A percentile compares a stretch with the other conserved stretches of the same genome.
Conservation (phyloP, 169 alveolate genomes). For the Plasmodium inui region DNA sequence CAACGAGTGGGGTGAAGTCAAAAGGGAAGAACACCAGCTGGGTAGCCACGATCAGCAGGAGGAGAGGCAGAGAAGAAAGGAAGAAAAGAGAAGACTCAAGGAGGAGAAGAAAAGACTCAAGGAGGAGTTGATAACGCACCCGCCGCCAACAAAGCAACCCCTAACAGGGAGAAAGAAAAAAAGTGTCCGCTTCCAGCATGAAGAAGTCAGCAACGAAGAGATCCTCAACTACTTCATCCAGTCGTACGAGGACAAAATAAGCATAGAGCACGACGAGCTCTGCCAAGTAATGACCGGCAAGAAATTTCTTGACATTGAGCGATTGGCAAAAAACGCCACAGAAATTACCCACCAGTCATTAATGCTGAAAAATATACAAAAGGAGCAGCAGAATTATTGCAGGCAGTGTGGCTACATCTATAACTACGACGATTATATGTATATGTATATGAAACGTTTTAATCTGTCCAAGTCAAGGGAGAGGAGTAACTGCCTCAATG, state of each 20-base stretch:
- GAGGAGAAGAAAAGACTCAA: not conserved
- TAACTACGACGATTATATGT: constrained; percentile 69
- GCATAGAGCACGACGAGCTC: constrained; percentile 65
- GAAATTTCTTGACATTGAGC: constrained; percentile 50
- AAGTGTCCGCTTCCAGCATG: constrained; percentile 29
- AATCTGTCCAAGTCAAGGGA: not conserved
- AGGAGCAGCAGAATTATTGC: constrained; percentile 44
- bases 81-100: not conserved
- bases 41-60: not conserved
- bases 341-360: constrained; percentile 25
- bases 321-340: constrained; percentile 56
- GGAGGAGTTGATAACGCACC: not conserved
- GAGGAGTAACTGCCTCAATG: not conserved
- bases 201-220: constrained; percentile 19
- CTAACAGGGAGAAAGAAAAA: not conserved
- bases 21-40: not conserved
- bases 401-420: constrained; percentile 65
- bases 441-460: constrained; percentile 33
- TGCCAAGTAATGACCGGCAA: constrained; percentile 75
- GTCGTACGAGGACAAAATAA: constrained; percentile 19
- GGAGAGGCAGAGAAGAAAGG: not conserved
- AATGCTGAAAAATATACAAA: constrained; percentile 50
- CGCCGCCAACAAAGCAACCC: not conserved
- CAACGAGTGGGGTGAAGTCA: not conserved
- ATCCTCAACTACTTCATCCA: constrained; percentile 45